phyloP scores from a whole-genome alignment of 495 filamentous ascomycete species.

The Xanthoparmelia taractica region DNA sequence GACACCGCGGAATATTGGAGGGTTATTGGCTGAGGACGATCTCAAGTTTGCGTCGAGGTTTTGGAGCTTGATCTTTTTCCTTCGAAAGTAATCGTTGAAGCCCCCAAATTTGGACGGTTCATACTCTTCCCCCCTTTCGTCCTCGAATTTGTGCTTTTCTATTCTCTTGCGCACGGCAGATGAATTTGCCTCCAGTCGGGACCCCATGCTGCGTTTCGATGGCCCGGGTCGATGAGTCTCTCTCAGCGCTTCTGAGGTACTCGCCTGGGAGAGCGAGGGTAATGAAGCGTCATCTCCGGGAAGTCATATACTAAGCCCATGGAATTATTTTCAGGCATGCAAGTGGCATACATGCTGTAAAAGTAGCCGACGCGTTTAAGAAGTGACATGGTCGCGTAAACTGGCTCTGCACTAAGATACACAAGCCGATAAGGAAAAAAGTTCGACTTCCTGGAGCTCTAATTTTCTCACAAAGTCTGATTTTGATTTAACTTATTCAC shows the following conservation, averaged over 20 bases:
- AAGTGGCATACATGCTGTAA: not conserved
- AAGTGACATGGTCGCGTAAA: not conserved
- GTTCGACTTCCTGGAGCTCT: not conserved
- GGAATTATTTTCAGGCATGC: not conserved
- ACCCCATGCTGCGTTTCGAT: constrained; percentile 58
- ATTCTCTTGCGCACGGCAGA: constrained; percentile 75
- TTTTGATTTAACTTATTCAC: not conserved
- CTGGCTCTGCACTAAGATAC: constrained; percentile 14
- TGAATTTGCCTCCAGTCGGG: constrained; percentile 67
- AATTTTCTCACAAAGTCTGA: not conserved
- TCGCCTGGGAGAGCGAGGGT: constrained; percentile 9
- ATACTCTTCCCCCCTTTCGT: constrained; percentile 88
- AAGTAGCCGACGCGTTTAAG: not conserved
- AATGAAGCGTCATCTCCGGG: constrained; percentile 4
- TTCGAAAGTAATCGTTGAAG: constrained; percentile 80
- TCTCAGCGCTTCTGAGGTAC: not conserved
- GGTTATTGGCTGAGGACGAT: constrained; percentile 54
- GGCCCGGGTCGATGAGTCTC: not conserved
- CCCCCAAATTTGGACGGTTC: constrained; percentile 78
- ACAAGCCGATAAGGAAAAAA: constrained; percentile 14
- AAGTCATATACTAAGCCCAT: not conserved
- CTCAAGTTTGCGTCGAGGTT: constrained; percentile 82
- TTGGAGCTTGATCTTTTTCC: constrained; percentile 93
- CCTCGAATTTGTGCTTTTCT: constrained; percentile 53
- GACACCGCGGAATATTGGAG: constrained; percentile 79